phyloP scores from a whole-genome alignment of 306 rosid species.

The Dalbergia cultrata region DNA sequence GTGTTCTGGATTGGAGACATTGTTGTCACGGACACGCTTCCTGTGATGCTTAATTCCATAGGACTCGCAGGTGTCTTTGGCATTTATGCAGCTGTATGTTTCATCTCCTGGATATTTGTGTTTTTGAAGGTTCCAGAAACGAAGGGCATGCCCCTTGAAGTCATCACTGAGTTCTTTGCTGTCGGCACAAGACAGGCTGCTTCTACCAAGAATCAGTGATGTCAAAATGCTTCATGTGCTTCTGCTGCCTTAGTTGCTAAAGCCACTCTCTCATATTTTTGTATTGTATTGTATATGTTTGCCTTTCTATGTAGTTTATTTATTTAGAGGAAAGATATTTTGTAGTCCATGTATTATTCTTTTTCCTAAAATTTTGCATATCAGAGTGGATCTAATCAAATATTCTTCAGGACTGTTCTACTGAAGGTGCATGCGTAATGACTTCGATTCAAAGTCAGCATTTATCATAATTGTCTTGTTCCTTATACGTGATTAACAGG shows the following conservation, averaged over 20 bases:
- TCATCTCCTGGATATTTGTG: conserved; percentile 71
- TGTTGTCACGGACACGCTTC: conserved; percentile 73
- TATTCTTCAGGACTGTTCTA: no score
- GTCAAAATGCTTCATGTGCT: background rate
- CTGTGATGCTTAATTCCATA: conserved; percentile 60
- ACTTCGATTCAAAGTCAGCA: no score
- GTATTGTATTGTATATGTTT: conserved; percentile 23
- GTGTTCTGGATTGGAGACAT: conserved; percentile 81
- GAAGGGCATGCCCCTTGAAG: conserved; percentile 93
- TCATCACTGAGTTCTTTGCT: conserved; percentile 80
- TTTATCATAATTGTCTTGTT: no score
- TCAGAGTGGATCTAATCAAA: background rate
- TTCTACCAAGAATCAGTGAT: conserved; percentile 58
- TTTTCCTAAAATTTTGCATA: conserved; percentile 46
- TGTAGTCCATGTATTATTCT: conserved; percentile 2
- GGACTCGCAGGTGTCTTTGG: conserved; percentile 75
- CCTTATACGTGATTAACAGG: no score
- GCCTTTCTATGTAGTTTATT: conserved; percentile 29
- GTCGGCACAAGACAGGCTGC: conserved; percentile 68
- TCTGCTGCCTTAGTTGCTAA: conserved; percentile 31
- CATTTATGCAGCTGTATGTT: conserved; percentile 65
- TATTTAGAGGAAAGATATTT: conserved; percentile 23
- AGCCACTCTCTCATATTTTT: conserved; percentile 30
- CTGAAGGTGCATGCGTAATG: no score
- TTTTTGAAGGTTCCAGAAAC: conserved; percentile 86